Percentiles rank a stretch among this genome's conserved stretches.
Conservation (phyloP, 2,329 filamentous ascomycete genomes). For the Penicillium sp. region DNA sequence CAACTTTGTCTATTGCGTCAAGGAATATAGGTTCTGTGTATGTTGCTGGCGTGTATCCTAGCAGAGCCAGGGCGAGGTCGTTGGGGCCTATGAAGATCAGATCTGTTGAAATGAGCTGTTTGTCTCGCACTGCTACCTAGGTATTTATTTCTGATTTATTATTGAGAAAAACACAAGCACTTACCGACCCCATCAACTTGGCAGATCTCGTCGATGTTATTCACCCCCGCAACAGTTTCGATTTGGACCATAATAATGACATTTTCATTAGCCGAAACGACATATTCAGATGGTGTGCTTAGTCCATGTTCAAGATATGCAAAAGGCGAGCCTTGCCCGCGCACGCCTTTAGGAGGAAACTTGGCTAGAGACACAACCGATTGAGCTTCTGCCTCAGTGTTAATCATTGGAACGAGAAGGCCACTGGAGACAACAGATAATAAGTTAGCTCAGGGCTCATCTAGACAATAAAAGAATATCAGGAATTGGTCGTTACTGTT, state of each 20-base stretch:
- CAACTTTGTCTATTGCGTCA: conserved; percentile 4
- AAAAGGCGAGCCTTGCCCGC: conserved; percentile 27
- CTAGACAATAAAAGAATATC: background rate
- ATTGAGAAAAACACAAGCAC: background rate
- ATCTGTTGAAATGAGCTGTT: conserved; percentile 18
- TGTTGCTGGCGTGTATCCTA: conserved; percentile 5
- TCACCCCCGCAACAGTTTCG: conserved; percentile 35
- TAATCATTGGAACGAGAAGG: conserved; percentile 38
- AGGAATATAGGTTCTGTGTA: conserved; percentile 5
- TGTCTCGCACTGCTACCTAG: no score
- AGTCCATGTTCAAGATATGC: conserved; percentile 31
- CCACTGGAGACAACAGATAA: conserved; percentile 43
- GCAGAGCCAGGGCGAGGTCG: conserved; percentile 16
- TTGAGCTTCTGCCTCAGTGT: conserved; percentile 48
- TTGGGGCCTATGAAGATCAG: conserved; percentile 34
- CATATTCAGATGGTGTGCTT: conserved; percentile 27
- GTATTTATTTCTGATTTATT: background rate
- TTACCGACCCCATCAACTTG: conserved; percentile 30
- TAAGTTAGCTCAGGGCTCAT: background rate
- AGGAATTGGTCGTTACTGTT: conserved; percentile 33
- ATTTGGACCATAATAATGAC: conserved; percentile 38
- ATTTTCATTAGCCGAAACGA: conserved; percentile 30
- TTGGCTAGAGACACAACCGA: conserved; percentile 24
- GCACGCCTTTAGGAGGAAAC: conserved; percentile 27
- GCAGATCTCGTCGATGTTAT: conserved; percentile 40